Percentiles rank a stretch among this genome's conserved stretches.
Evolutionary conservation across 140 eudicot species (phyloP).

Genomic region (Ambrosia hybrid): DNA sequence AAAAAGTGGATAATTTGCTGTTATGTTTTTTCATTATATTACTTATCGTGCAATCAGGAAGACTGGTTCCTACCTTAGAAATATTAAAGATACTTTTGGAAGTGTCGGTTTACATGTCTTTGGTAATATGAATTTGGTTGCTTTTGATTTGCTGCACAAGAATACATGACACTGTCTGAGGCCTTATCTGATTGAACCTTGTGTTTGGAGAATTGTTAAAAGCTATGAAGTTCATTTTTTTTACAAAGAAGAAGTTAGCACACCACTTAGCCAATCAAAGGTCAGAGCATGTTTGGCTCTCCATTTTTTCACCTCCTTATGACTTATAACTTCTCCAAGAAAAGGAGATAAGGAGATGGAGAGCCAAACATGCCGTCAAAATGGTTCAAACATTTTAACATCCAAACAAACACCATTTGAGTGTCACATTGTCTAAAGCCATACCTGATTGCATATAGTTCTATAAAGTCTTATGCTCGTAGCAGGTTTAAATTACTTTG

Average conservation of each 20-base stretch:
- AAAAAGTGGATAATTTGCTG: background rate
- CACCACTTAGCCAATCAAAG: background rate
- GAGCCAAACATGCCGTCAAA: too few species aligned
- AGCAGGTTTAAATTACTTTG: background rate
- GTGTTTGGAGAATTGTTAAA: background rate
- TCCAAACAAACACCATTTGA: background rate
- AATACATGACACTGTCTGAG: constrained; percentile 1
- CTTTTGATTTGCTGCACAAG: constrained; percentile 10
- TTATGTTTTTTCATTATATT: background rate
- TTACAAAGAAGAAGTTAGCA: background rate
- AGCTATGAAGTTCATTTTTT: background rate
- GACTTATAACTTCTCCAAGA: too few species aligned
- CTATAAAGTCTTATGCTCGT: background rate
- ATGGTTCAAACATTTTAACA: background rate
- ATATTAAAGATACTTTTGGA: background rate
- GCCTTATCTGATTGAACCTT: background rate
- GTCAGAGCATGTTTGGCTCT: too few species aligned
- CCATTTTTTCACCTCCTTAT: too few species aligned
- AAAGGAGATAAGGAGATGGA: too few species aligned
- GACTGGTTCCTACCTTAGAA: background rate
- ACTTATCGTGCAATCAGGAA: background rate
- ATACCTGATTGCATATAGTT: background rate
- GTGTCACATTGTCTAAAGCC: background rate
- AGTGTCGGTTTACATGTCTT: too few species aligned
- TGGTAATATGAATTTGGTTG: background rate